phyloP scores from a whole-genome alignment of 345 rosid genomes.

The Tarenaya hassleriana region DNA sequence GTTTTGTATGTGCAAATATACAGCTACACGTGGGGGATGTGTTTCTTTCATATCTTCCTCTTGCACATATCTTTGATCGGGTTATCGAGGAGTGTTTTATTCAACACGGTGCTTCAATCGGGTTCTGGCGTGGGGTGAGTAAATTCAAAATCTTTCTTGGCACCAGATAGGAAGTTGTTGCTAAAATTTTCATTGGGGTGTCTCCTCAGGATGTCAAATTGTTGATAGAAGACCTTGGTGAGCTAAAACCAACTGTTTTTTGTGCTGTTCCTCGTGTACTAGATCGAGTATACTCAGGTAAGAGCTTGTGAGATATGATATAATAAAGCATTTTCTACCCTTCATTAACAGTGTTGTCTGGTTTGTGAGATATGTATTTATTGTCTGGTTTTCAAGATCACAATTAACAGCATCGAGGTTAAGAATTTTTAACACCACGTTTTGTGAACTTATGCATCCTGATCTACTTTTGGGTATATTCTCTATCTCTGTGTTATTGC shows the following conservation, averaged over 20 bases:
- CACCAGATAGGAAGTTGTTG: not conserved
- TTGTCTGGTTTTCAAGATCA: no score
- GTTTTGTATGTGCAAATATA: not conserved
- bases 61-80: constrained; percentile 94
- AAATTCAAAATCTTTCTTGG: not conserved
- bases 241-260: constrained; percentile 83
- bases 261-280: constrained; percentile 97
- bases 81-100: constrained; percentile 82
- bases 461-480: no score
- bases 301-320: no score
- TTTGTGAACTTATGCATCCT: no score
- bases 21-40: constrained; percentile 47
- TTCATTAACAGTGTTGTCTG: no score
- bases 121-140: constrained; percentile 98
- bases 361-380: not conserved
- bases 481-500: no score
- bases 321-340: not conserved
- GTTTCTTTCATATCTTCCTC: constrained; percentile 88
- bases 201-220: constrained; percentile 69
- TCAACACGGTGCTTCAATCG: constrained; percentile 70
- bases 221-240: constrained; percentile 84
- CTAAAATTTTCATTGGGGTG: not conserved
- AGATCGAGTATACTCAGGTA: constrained; percentile 75
- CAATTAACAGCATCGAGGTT: no score
- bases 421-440: no score